phyloP scores from a whole-genome alignment of 2,329 filamentous ascomycete species.

The Xylariaceae sp. region DNA sequence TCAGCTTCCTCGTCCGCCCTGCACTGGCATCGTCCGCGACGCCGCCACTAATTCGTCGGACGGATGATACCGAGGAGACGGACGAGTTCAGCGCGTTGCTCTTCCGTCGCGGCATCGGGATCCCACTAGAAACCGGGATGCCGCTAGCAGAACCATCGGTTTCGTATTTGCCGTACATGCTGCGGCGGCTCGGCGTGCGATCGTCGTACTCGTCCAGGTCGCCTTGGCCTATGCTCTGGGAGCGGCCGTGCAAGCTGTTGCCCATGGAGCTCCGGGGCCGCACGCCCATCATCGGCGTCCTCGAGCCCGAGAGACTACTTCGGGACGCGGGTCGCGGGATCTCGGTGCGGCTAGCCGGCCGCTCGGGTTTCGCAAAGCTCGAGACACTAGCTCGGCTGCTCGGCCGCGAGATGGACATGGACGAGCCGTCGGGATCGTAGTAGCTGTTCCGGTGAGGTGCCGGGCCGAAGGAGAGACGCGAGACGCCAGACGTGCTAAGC shows the following conservation, averaged over 20 bases:
- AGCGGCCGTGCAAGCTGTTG: conserved; percentile 52
- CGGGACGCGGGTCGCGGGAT: conserved; percentile 59
- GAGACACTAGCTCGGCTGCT: conserved; percentile 64
- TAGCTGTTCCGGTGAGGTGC: conserved; percentile 44
- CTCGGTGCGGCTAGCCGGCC: conserved; percentile 47
- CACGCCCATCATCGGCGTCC: conserved; percentile 57
- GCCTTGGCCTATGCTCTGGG: conserved; percentile 48
- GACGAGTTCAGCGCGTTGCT: conserved; percentile 30
- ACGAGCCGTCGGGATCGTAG: conserved; percentile 34
- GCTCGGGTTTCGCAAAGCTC: conserved; percentile 32
- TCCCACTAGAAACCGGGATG: conserved; percentile 37
- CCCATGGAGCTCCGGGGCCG: conserved; percentile 66
- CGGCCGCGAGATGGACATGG: conserved; percentile 52
- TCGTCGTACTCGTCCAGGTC: conserved; percentile 46
- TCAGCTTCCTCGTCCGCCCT: conserved; percentile 31
- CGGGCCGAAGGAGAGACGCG: conserved; percentile 56
- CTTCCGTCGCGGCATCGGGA: conserved; percentile 42
- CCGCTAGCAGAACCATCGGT: conserved; percentile 30
- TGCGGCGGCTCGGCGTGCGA: conserved; percentile 47
- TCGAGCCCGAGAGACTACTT: conserved; percentile 50
- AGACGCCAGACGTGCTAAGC: conserved; percentile 55
- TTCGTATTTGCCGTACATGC: conserved; percentile 44
- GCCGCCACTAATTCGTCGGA: conserved; percentile 33
- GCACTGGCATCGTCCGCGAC: conserved; percentile 13
- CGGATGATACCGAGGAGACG: not conserved